phyloP scores from a whole-genome alignment of 2,329 filamentous ascomycete species.

The Aotearoamyces nothofagi region DNA sequence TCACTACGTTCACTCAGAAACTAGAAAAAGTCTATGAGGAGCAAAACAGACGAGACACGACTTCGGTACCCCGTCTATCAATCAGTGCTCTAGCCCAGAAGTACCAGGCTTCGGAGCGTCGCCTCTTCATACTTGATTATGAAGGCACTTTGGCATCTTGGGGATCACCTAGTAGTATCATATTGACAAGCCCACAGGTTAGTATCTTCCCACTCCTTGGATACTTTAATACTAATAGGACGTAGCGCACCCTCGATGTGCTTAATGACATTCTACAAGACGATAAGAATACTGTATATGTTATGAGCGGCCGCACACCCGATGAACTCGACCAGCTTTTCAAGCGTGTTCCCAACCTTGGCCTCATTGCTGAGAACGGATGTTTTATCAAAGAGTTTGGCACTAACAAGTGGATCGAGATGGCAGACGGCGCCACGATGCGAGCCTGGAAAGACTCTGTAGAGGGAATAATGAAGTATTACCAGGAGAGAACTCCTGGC shows the following conservation, averaged over 20 bases:
- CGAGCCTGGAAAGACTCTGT: constrained; percentile 73
- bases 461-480: constrained; percentile 72
- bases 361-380: constrained; percentile 88
- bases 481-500: constrained; percentile 76
- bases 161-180: constrained; percentile 71
- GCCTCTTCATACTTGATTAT: constrained; percentile 84
- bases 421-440: constrained; percentile 58
- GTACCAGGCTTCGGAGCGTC: constrained; percentile 50
- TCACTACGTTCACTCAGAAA: constrained; percentile 55
- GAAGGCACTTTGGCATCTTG: constrained; percentile 85
- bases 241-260: constrained; percentile 64
- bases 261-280: constrained; percentile 71
- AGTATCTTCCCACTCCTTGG: no score
- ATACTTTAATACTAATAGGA: constrained; percentile 7
- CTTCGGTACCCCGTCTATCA: constrained; percentile 73
- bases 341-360: constrained; percentile 66
- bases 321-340: constrained; percentile 83
- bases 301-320: constrained; percentile 81
- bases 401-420: constrained; percentile 57
- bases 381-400: constrained; percentile 70
- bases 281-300: constrained; percentile 71
- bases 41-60: constrained; percentile 71
- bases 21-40: constrained; percentile 68
- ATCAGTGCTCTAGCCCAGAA: constrained; percentile 44
- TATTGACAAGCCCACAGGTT: constrained; percentile 64